These are phyloP conservation scores for Knufia fluminis DNA, from an alignment of 2,329 filamentous ascomycete species.

Conservation along the genomic window DNA sequence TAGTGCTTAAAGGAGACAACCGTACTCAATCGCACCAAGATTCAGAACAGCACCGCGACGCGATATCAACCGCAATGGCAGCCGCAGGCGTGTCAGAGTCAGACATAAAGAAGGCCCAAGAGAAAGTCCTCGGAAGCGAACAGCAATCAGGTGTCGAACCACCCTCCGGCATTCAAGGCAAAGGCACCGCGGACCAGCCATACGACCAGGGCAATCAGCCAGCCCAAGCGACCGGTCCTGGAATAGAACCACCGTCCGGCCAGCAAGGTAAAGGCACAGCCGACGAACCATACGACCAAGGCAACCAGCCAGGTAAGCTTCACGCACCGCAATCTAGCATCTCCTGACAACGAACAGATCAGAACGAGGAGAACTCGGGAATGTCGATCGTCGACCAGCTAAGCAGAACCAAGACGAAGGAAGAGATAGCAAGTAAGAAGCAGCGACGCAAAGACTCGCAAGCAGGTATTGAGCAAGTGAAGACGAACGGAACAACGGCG, in stretches of 20 bases:
- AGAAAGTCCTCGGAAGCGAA: neutral
- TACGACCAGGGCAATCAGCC: constrained; percentile 21
- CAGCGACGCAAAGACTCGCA: neutral
- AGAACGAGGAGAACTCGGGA: neutral
- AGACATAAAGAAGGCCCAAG: neutral
- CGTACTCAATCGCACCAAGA: no score
- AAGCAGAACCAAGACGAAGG: constrained; percentile 6
- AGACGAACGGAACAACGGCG: neutral
- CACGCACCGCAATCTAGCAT: neutral
- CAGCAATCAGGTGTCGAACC: constrained; percentile 17
- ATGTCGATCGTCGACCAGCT: constrained; percentile 8
- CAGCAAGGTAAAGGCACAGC: constrained; percentile 16
- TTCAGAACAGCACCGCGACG: no score
- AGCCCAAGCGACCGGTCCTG: constrained; percentile 11
- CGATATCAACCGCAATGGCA: neutral
- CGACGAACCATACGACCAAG: constrained; percentile 14
- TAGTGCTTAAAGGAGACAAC: no score
- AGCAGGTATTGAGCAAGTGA: neutral
- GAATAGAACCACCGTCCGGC: constrained; percentile 14
- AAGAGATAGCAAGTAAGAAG: constrained; percentile 3
- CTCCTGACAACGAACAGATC: neutral
- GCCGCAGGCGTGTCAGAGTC: neutral
- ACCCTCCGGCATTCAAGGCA: constrained; percentile 17
- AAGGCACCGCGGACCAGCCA: constrained; percentile 18
- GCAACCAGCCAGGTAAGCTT: constrained; percentile 15